phyloP scores from a whole-genome alignment of 306 rosid species.

The Lathyrus tuberosus region DNA sequence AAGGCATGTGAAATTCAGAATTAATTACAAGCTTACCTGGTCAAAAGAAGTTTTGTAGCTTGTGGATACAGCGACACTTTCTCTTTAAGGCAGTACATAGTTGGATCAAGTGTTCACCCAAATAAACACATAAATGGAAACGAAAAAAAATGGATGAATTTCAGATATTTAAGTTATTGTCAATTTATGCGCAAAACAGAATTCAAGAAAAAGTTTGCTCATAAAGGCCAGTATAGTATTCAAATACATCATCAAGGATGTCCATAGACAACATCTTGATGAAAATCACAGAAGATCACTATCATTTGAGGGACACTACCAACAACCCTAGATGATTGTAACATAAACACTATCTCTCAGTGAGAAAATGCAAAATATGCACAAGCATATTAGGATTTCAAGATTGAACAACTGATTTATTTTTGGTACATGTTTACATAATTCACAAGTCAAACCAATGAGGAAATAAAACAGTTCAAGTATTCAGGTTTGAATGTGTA shows the following conservation, averaged over 20 bases:
- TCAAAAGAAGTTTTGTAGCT: conserved; percentile 17
- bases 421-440: conserved; percentile 12
- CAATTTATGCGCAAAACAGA: background rate
- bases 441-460: background rate
- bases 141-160: background rate
- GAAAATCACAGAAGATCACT: background rate
- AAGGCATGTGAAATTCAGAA: conserved; percentile 15
- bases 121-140: background rate
- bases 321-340: background rate
- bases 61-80: background rate
- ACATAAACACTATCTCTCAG: background rate
- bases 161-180: background rate
- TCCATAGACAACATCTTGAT: background rate
- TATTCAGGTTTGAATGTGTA: conserved; percentile 1
- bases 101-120: conserved; percentile 16
- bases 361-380: background rate
- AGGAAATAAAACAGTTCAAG: background rate
- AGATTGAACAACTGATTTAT: conserved; percentile 12
- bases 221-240: background rate
- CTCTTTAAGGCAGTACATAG: conserved; percentile 19
- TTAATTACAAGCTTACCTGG: conserved; percentile 16
- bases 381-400: background rate
- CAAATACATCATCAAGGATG: background rate
- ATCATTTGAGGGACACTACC: conserved; percentile 9
- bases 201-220: background rate